Conservation (phyloP, 108 stramenopile species). For the Nitzschia sp. region DNA sequence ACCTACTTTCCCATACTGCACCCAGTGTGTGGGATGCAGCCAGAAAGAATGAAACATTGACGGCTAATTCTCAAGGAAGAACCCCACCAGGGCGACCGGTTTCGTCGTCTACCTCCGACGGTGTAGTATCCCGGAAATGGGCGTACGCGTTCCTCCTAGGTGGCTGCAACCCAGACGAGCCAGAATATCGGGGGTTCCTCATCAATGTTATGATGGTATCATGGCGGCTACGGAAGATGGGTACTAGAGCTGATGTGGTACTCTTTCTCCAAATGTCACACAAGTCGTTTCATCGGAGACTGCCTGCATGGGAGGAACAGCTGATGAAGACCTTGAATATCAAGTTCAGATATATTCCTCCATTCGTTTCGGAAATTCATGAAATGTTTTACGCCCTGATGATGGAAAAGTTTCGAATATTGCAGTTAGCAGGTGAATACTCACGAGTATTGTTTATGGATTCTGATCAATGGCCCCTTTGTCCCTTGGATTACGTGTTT, state of each 20-base stretch:
- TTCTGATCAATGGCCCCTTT: slow-evolving; percentile 50
- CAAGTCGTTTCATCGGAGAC: slow-evolving; percentile 8
- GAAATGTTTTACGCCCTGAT: slow-evolving; percentile 34
- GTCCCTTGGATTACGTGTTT: slow-evolving; percentile 54
- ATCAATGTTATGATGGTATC: slow-evolving; percentile 41
- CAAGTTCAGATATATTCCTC: slow-evolving; percentile 35
- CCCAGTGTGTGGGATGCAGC: too few species aligned
- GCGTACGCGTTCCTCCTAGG: slow-evolving; percentile 50
- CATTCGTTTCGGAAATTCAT: neutral
- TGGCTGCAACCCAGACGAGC: slow-evolving; percentile 3
- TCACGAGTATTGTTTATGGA: slow-evolving; percentile 56
- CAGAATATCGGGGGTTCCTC: slow-evolving; percentile 28
- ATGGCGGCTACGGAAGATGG: slow-evolving; percentile 26
- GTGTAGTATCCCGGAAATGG: slow-evolving; percentile 24
- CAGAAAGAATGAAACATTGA: too few species aligned
- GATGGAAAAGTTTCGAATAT: slow-evolving; percentile 58
- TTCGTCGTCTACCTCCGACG: too few species aligned
- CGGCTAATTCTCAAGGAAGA: too few species aligned
- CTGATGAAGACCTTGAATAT: slow-evolving; percentile 28
- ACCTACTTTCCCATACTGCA: too few species aligned
- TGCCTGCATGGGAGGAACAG: slow-evolving; percentile 26
- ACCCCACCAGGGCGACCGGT: too few species aligned
- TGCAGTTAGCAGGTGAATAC: slow-evolving; percentile 51
- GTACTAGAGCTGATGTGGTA: slow-evolving; percentile 44
- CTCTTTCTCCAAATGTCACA: slow-evolving; percentile 42